Conservation (phyloP, 768 basidiomycete species). For the Vishniacozyma victoriae region DNA sequence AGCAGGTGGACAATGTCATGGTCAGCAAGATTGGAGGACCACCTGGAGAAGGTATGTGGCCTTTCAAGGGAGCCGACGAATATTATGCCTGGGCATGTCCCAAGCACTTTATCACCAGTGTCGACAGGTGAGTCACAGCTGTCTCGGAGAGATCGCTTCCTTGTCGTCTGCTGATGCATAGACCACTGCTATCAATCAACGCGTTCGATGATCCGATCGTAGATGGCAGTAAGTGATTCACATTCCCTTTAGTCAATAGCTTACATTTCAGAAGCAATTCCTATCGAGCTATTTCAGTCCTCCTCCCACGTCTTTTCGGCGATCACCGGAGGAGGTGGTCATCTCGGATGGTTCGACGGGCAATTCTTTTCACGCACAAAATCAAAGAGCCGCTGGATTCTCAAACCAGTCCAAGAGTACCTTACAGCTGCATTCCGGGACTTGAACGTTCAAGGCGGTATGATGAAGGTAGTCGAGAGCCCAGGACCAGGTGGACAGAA, state of each 20-base stretch:
- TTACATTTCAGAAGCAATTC: conserved; percentile 25
- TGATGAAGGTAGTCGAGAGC: conserved; percentile 1
- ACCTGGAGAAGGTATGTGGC: conserved; percentile 36
- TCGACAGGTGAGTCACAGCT: conserved; percentile 31
- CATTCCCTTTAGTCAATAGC: background rate
- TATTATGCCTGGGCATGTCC: conserved; percentile 47
- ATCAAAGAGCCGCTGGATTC: conserved; percentile 38
- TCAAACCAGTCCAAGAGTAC: conserved; percentile 36
- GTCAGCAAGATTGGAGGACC: conserved; percentile 39
- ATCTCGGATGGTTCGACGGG: conserved; percentile 47
- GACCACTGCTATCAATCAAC: conserved; percentile 44
- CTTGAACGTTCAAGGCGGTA: conserved; percentile 3
- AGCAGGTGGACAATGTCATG: conserved; percentile 38
- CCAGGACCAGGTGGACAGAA: background rate
- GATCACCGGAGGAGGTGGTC: conserved; percentile 44
- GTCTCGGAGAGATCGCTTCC: background rate
- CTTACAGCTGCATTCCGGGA: conserved; percentile 27
- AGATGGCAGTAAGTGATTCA: conserved; percentile 29
- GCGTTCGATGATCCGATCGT: conserved; percentile 48
- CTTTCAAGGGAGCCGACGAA: conserved; percentile 38
- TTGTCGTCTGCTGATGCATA: conserved; percentile 5
- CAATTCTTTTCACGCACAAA: conserved; percentile 8
- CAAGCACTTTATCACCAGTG: conserved; percentile 21
- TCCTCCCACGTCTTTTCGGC: conserved; percentile 42
- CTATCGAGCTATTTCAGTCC: conserved; percentile 26